Conservation (phyloP, 2,329 filamentous ascomycete species). For the Trichoderma sp. region DNA sequence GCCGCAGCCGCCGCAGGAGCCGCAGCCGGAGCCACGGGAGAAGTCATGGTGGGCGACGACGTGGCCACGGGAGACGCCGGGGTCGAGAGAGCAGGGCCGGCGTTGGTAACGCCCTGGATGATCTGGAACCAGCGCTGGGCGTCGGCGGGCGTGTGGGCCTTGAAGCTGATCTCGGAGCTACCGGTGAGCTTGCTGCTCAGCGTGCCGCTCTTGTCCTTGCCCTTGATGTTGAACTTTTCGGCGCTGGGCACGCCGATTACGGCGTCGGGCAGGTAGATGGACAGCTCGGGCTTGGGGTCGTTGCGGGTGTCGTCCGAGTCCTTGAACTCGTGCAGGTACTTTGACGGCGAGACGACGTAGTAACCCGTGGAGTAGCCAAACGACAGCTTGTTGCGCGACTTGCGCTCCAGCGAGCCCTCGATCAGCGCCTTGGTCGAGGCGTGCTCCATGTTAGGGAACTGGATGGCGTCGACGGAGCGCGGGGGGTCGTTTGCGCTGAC, state of each 20-base stretch:
- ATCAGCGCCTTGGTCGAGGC: constrained; percentile 75
- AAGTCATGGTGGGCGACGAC: neutral
- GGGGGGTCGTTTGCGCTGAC: constrained; percentile 75
- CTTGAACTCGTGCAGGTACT: constrained; percentile 95
- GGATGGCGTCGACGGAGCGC: constrained; percentile 69
- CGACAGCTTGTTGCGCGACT: constrained; percentile 79
- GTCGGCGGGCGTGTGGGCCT: constrained; percentile 76
- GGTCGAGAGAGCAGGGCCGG: constrained; percentile 36
- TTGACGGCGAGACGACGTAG: constrained; percentile 85
- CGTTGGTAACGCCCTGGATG: constrained; percentile 61
- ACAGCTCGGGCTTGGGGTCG: constrained; percentile 81
- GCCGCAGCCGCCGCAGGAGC: constrained; percentile 7
- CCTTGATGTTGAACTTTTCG: constrained; percentile 90
- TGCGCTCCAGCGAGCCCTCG: constrained; percentile 85
- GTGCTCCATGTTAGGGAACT: constrained; percentile 89
- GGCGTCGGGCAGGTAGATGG: constrained; percentile 90
- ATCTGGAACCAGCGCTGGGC: constrained; percentile 82
- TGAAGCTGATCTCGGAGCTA: constrained; percentile 78
- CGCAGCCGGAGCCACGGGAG: neutral
- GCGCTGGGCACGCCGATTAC: constrained; percentile 68
- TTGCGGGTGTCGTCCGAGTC: constrained; percentile 71
- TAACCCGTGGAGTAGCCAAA: constrained; percentile 77
- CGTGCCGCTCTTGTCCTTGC: constrained; percentile 83
- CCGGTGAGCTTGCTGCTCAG: constrained; percentile 79
- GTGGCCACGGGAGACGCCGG: constrained; percentile 9